phyloP scores from a whole-genome alignment of 2,329 filamentous ascomycete species.

The Clonostachys rhizophaga region DNA sequence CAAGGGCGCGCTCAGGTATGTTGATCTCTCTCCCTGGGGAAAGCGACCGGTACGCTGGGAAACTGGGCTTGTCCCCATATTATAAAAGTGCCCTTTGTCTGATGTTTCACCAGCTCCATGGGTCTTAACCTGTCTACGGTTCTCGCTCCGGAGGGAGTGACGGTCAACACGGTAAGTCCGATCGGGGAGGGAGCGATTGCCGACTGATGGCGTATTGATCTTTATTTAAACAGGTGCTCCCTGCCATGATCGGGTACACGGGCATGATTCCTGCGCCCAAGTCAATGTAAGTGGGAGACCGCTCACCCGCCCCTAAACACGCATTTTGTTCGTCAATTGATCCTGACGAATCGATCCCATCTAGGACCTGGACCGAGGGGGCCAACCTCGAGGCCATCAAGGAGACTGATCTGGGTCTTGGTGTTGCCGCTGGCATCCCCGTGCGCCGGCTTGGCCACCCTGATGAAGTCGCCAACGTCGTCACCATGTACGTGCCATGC shows the following conservation, averaged over 20 bases:
- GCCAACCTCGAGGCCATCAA: slow-evolving; percentile 19
- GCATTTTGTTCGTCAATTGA: background rate
- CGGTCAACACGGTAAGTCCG: slow-evolving; percentile 52
- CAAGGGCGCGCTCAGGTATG: slow-evolving; percentile 49
- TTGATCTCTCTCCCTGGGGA: slow-evolving; percentile 12
- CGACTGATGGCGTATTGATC: background rate
- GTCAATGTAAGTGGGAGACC: slow-evolving; percentile 10
- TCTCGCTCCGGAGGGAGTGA: slow-evolving; percentile 55
- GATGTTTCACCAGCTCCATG: slow-evolving; percentile 43
- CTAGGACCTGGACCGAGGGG: slow-evolving; percentile 20
- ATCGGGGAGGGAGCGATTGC: background rate
- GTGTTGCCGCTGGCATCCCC: slow-evolving; percentile 23
- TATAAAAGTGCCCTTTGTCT: slow-evolving; percentile 23
- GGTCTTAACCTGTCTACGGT: slow-evolving; percentile 60
- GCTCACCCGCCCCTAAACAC: background rate
- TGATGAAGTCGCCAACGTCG: slow-evolving; percentile 24
- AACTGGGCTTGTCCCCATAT: too few species aligned
- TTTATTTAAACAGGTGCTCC: slow-evolving; percentile 37
- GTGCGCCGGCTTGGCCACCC: slow-evolving; percentile 24
- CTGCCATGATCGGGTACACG: slow-evolving; percentile 63
- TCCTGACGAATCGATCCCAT: background rate
- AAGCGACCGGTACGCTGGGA: background rate
- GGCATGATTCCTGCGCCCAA: slow-evolving; percentile 49
- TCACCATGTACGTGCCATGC: slow-evolving; percentile 19
- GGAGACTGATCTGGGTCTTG: slow-evolving; percentile 21